Evolutionary conservation across 495 filamentous ascomycete species (phyloP), one percentile per base, ranked within the genome.

Genomic region (Podospora fimiseda): DNA sequence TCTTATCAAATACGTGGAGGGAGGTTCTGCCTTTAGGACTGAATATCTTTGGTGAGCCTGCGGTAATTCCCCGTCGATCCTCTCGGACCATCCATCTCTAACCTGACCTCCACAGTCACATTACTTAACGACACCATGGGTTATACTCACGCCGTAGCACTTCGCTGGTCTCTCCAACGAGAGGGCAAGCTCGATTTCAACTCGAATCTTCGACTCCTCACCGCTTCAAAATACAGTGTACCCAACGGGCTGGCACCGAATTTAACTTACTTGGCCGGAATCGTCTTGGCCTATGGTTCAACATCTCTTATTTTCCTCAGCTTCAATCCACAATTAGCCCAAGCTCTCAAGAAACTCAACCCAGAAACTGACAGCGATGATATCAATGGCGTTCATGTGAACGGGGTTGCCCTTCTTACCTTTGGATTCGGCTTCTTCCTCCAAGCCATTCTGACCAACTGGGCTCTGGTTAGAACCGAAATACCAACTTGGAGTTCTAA

Each of bases 161-260:
- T 74, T 11, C 69, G 73, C 19, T 76, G 73, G 73, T 55, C 70
- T 2, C 60, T 76, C 11, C 69, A 67, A 33, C 63, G 60, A 27
- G 73, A 76, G 45, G 60, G 59, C 14, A 64, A 65, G n/a, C 62
- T 76, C 19, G 57, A 63, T 8, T 69, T 62, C 66, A 74, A 73
- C 58, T 70, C 73, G 8, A 76, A 74, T 49, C 59, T 74, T 8
- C 66, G 73, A 8, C 63, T 76, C 2, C 60, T 72, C 38, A 67
- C 65, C 30, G 62, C 56, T 21, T 53, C 62, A 8, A 57, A 48
- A 13, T 24, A 49, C 47, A 62, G 46, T 24, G 23, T 30, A 21
- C 55, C 66, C 6, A 70, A 70, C 55, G 48, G 53, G 5, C 55
- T 51, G 43, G 57, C 64, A 21, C 49, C 63, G n/a, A 74, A 72